Evolutionary conservation across 108 stramenopile genomes (phyloP).

Genomic region (Pseudonitzschia delicatissima): DNA sequence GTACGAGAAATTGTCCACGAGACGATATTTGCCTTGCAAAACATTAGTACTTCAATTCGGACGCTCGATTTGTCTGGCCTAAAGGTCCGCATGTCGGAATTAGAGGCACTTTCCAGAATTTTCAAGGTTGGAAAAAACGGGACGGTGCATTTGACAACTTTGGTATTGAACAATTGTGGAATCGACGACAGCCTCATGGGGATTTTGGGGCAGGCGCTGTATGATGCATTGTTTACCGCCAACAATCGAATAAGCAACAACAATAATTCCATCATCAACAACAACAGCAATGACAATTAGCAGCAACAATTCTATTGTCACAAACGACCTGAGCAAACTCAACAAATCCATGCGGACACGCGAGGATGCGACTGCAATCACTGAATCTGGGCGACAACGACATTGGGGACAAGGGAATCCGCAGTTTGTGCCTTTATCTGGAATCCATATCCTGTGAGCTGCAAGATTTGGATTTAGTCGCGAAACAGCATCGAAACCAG

Average conservation of each 20-base stretch:
- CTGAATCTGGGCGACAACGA: slow-evolving; percentile 29
- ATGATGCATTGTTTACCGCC: not conserved
- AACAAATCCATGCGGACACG: not conserved
- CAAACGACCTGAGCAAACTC: not conserved
- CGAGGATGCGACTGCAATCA: slow-evolving; percentile 10
- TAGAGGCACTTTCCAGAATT: not conserved
- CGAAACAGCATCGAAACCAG: slow-evolving; percentile 18
- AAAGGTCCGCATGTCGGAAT: not conserved
- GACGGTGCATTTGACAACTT: not conserved
- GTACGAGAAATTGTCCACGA: not conserved
- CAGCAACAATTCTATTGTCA: not conserved
- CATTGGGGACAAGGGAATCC: slow-evolving; percentile 29
- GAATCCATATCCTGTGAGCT: slow-evolving; percentile 11
- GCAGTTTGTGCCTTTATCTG: slow-evolving; percentile 25
- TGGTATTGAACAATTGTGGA: not conserved
- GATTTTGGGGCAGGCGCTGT: not conserved
- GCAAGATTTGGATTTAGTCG: slow-evolving; percentile 34
- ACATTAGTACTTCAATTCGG: not conserved
- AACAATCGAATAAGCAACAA: no score
- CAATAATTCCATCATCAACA: no score
- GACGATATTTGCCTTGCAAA: not conserved
- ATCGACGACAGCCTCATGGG: not conserved
- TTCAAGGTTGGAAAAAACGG: not conserved
- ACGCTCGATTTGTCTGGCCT: not conserved
- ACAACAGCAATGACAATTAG: no score